Evolutionary conservation across 2,329 filamentous ascomycete species (phyloP), one percentile per base, ranked within the genome.

Genomic region (Sordariomycetes sp.): DNA sequence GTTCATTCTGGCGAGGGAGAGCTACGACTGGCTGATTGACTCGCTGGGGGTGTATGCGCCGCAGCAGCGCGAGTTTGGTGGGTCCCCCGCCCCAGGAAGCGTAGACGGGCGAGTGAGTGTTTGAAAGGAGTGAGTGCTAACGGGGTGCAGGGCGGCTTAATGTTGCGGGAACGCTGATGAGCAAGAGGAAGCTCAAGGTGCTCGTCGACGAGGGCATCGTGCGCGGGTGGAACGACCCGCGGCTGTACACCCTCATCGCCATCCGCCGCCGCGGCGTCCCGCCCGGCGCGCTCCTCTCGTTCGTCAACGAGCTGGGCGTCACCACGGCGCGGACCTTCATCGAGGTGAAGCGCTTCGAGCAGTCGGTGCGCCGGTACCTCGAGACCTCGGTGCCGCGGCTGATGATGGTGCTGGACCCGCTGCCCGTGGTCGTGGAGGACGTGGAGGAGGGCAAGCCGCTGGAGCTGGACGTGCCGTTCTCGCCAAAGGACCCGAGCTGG

Each of bases 1-100:
- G 70, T 97, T 97, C 66, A 85, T 92, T 63, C 83, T 89, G 56
- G 88, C 89, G 22, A 79, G 93, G 60, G 86, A 89, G 53, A 94
- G 89, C 46, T 99, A 97, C 68, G 92, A 97, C 68, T 97, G 82
- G 83, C 77, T 97, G 37, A 89, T 94, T 70, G 85, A 90, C 71
- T 81, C 83, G 12, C 78, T 96, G 16, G 89, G 85, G 40, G 85
- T 95, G 59, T 96, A 95, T 71, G 82, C 90, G 66, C 91, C 93
- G 1, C 96, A 96, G 90, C 93, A 97, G 79, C 80, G 93, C 70
- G 92, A 96, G 74, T 95, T 82, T 64, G 81, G 75, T 68, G 59
- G 60, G 64, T 60, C 11, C 22, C 20, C 48, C 24, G n/a, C 8
- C n/a, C 25, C 25, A 18, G 20, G 12, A 22, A 62, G 59, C 5